Evolutionary conservation across 768 basidiomycete species (phyloP).

Genomic region (Boletellus ananiceps): DNA sequence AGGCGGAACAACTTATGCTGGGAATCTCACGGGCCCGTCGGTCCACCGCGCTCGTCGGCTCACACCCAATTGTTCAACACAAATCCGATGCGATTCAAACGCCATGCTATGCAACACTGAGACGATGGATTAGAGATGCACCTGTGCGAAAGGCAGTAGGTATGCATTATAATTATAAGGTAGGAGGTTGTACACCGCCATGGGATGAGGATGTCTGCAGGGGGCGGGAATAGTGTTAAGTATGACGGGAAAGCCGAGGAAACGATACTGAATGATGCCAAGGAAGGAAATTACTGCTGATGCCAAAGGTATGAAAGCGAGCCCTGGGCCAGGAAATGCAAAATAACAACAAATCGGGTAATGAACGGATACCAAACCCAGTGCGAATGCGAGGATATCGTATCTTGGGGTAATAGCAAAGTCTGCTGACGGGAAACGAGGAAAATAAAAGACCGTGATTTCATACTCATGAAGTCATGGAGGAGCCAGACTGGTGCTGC

Average conservation of each 20-base stretch:
- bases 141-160: conserved; percentile 31
- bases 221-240: conserved; percentile 23
- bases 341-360: conserved; percentile 20
- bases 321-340: conserved; percentile 18
- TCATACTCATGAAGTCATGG: conserved; percentile 27
- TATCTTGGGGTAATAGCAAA: conserved; percentile 26
- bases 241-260: conserved; percentile 21
- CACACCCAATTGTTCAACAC: not conserved
- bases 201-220: conserved; percentile 20
- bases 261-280: conserved; percentile 28
- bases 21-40: too few species aligned
- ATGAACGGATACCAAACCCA: conserved; percentile 23
- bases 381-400: conserved; percentile 26
- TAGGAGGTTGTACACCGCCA: conserved; percentile 32
- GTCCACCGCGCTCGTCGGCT: not conserved
- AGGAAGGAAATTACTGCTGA: conserved; percentile 28
- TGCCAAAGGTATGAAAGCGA: conserved; percentile 27
- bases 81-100: conserved; percentile 10
- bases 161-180: conserved; percentile 31
- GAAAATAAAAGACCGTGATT: conserved; percentile 11
- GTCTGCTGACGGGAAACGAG: conserved; percentile 17
- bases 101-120: conserved; percentile 20
- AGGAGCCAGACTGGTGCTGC: conserved; percentile 24
- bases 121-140: conserved; percentile 26
- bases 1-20: too few species aligned